These are phyloP conservation scores for Centella asiatica DNA, from an alignment of 129 eudicot species.

Conservation along the genomic window DNA sequence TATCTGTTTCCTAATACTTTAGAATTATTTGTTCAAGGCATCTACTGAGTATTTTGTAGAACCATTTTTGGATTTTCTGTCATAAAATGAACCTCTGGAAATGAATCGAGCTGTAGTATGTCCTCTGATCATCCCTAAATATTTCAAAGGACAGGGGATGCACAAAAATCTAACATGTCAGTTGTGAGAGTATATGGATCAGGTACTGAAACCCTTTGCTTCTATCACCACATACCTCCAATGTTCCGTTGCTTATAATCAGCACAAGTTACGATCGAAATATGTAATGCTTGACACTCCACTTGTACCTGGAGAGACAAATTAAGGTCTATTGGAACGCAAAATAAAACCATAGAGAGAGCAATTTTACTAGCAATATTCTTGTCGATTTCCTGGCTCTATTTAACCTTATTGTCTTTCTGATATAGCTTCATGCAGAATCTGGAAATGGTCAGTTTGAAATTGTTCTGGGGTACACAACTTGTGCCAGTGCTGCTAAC, in stretches of 20 bases:
- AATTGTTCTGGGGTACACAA: constrained; percentile 61
- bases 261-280: no score
- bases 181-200: no score
- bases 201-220: no score
- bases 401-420: constrained; percentile 6
- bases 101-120: neutral
- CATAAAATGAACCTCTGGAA: neutral
- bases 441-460: constrained; percentile 92
- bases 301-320: no score
- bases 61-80: neutral
- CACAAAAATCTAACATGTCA: no score
- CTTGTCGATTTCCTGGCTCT: neutral
- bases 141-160: neutral
- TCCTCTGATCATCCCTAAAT: neutral
- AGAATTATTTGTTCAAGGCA: neutral
- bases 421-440: constrained; percentile 79
- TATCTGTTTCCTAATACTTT: neutral
- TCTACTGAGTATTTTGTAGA: neutral
- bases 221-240: no score
- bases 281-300: no score
- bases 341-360: no score
- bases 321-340: no score
- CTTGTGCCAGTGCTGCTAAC: constrained; percentile 69
- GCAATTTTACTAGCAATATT: no score
- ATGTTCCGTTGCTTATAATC: no score